phyloP scores from a whole-genome alignment of 2,329 filamentous ascomycete genomes.

The Apiospora aurea region DNA sequence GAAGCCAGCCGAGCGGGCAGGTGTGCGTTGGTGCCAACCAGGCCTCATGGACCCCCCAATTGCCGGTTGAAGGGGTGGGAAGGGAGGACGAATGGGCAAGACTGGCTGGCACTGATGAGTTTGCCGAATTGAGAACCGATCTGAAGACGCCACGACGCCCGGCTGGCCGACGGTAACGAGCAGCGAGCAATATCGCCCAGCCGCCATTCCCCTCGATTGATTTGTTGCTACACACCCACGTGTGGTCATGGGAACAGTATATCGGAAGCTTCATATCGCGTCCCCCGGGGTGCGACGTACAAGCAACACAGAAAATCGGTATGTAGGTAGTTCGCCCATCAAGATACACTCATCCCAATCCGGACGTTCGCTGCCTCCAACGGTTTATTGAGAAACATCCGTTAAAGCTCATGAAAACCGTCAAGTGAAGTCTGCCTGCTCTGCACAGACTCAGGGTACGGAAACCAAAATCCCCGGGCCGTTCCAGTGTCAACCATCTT shows the following conservation, averaged over 20 bases:
- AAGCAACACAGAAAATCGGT: neutral
- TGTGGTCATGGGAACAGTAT: neutral
- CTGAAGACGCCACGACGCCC: neutral
- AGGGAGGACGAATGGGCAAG: neutral
- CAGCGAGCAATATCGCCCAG: neutral
- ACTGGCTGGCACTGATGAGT: neutral
- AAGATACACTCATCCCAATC: neutral
- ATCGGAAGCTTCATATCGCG: neutral
- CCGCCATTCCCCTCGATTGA: neutral
- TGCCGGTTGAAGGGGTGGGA: neutral
- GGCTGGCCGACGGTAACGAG: neutral
- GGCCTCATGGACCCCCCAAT: neutral
- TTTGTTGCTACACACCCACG: neutral
- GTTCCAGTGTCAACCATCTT: slow-evolving; percentile 4
- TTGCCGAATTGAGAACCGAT: neutral
- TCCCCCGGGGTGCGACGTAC: neutral
- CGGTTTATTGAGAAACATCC: neutral
- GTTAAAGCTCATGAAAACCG: neutral
- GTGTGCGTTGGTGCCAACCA: neutral
- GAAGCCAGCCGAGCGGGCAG: neutral
- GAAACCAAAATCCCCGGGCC: neutral
- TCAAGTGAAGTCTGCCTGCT: neutral
- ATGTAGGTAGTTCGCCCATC: neutral
- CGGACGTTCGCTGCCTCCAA: neutral
- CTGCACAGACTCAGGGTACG: neutral